Evolutionary conservation across 345 rosid species (phyloP), one percentile per base, ranked within the genome.

Genomic region (Populus ilicifolia): DNA sequence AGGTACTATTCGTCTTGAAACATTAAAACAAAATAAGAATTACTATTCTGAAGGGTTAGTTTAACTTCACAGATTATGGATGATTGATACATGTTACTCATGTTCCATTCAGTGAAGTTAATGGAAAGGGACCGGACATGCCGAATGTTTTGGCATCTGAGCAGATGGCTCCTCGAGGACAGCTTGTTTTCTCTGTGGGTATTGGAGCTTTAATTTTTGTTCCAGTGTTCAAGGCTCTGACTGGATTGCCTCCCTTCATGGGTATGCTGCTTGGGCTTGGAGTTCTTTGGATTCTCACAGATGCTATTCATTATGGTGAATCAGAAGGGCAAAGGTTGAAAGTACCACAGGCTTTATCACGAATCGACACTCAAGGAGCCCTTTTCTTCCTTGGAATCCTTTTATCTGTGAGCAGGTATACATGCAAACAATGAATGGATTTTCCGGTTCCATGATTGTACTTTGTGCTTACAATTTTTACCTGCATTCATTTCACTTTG

Each of bases 231-330:
- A 94, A 91, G 85, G 88, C 97, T 83, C 79, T 94, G 56, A 94
- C 98, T 38, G 97, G 98, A 78, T 83, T 94, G 84, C 98, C 98
- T 88, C 98, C 98, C 65, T 93, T 80, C 87, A 90, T 94, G 95
- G 98, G 98, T 29, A 90, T 94, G 82, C 88, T 94, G 78, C 87
- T 94, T 27, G 97, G 98, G 63, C 98, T 94, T 36, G 98, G 98
- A 85, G 97, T 93, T 78, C 97, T 94, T 21, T 94, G 98, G 98
- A 86, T 93, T 85, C 89, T 94, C 74, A 94, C 98, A 0, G 98
- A 94, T 80, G 97, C 97, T 69, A 93, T 94, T 85, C 98, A 93
- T 81, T 93, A 85, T 70, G 98, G 98, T 44, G 98, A 94, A 84
- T 93, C 97, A 14, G 97, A 91, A 83, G 84, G 97, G 82, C 95